Evolutionary conservation across 495 filamentous ascomycete species (phyloP).

Genomic region (Choiromyces venosus): DNA sequence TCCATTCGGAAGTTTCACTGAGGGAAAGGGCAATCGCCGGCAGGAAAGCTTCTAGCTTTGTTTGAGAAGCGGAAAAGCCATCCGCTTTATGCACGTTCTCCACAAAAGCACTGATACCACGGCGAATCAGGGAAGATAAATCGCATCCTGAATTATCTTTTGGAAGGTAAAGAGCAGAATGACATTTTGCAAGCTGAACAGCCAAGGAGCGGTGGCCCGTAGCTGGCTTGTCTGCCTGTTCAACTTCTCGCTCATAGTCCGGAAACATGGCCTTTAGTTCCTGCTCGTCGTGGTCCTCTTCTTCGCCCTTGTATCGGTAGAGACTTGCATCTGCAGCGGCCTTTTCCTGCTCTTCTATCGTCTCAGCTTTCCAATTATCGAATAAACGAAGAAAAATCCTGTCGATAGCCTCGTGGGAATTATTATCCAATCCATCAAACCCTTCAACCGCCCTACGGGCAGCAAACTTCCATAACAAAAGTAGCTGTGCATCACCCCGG

Average conservation of each 20-base stretch:
- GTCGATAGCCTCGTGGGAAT: constrained; percentile 21
- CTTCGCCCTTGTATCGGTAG: constrained; percentile 76
- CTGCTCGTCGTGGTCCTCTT: constrained; percentile 68
- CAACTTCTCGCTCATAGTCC: constrained; percentile 54
- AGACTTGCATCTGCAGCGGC: constrained; percentile 64
- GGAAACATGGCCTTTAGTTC: constrained; percentile 79
- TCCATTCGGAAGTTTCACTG: constrained; percentile 52
- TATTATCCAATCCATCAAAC: constrained; percentile 5
- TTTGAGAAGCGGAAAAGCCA: constrained; percentile 42
- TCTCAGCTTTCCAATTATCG: constrained; percentile 66
- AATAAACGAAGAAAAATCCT: constrained; percentile 65
- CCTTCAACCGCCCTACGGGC: constrained; percentile 26
- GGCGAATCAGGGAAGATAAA: constrained; percentile 24
- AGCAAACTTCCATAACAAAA: constrained; percentile 32
- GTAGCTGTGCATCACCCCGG: constrained; percentile 45
- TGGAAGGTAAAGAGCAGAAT: constrained; percentile 50
- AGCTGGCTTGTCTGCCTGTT: constrained; percentile 30
- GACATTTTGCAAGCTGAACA: constrained; percentile 51
- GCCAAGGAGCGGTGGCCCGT: constrained; percentile 49
- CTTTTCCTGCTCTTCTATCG: constrained; percentile 66
- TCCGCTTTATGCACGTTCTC: constrained; percentile 31
- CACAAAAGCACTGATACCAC: constrained; percentile 20
- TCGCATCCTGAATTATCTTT: constrained; percentile 34
- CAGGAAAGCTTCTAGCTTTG: constrained; percentile 52
- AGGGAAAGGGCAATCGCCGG: constrained; percentile 62